phyloP scores from a whole-genome alignment of 202 grass and related monocot genomes.

The Sporobolus alterniflorus region DNA sequence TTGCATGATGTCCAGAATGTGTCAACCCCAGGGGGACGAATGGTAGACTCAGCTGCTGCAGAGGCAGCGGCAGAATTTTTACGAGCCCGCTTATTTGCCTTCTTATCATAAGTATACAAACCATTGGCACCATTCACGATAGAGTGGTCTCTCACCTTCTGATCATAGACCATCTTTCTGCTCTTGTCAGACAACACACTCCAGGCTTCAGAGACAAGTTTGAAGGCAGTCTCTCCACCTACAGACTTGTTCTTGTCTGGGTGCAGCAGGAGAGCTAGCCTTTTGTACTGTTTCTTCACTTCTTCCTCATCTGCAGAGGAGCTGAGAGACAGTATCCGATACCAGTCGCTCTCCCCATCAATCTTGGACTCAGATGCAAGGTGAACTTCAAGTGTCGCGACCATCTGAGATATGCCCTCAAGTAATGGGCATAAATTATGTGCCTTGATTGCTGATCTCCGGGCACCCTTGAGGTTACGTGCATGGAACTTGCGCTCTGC shows the following conservation, averaged over 20 bases:
- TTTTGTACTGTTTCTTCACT: constrained; percentile 94
- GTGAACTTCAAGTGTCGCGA: constrained; percentile 89
- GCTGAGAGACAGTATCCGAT: constrained; percentile 69
- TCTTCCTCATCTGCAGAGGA: constrained; percentile 79
- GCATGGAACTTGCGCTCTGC: constrained; percentile 76
- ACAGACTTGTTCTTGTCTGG: constrained; percentile 99
- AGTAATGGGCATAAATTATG: constrained; percentile 77
- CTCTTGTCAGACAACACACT: constrained; percentile 83
- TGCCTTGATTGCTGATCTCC: constrained; percentile 79
- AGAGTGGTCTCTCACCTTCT: constrained; percentile 73
- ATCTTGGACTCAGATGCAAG: constrained; percentile 74
- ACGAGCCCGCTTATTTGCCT: constrained; percentile 59
- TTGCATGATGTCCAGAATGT: constrained; percentile 99
- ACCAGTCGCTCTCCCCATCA: constrained; percentile 88
- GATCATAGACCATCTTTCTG: constrained; percentile 70
- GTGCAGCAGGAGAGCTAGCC: constrained; percentile 83
- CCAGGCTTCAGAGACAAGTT: constrained; percentile 90
- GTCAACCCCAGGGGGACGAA: constrained; percentile 49
- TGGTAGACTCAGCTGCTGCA: constrained; percentile 41
- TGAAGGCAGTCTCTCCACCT: constrained; percentile 88
- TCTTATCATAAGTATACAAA: constrained; percentile 56
- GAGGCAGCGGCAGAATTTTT: constrained; percentile 42
- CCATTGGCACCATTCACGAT: constrained; percentile 53
- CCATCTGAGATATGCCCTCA: constrained; percentile 86
- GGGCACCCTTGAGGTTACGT: constrained; percentile 62